Evolutionary conservation across 371 early-diverging fungal species (phyloP), one percentile per base, ranked within the genome.

Genomic region (Apophysomyces elegans): DNA sequence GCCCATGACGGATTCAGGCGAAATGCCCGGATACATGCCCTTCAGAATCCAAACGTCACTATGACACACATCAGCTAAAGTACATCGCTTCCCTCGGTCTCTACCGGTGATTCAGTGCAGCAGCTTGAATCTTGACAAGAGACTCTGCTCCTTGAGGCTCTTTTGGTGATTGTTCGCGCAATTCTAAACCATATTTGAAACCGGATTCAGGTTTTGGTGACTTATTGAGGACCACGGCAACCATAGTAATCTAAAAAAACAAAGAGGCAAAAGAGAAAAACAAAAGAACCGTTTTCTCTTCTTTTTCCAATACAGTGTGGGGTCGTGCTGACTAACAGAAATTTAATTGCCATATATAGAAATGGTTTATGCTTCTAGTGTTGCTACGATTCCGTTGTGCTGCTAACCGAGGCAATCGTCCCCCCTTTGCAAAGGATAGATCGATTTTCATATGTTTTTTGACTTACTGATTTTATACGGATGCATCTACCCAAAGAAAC

Each of bases 91-190:
- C 21, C 5, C 6, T 12, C 7, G 57, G 11, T 41, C 12, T 54
- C 60, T 75, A 78, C 79, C 90, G 85, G 66, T 90, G 91, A 67
- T 92, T 92, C 58, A 91, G 76, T 4, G 91, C 84, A 56, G 88
- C 87, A 1, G 90, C 90, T 21, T 84, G 79, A 64, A 92, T 67
- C 45, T 81, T 80, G 7, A 92, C 73, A 14, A 88, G 64, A 3
- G 83, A 80, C 63, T 86, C 80, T 14, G 68, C 73, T 5, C 75
- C 61, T 12, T 61, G 43, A 14, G 65, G 41, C 0, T 63, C 58
- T 35, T 60, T 11, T 14, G 37, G 8, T 16, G 61, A 13, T 6
- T 36, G 16, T 16, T 71, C 64, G 21, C 69, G 70, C 11, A 76
- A 54, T 45, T 77, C 68, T 13, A 77, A 45, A 1, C 75, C 74